Conservation (phyloP, 352 stramenopile species). For the Peronospora farinosa region DNA sequence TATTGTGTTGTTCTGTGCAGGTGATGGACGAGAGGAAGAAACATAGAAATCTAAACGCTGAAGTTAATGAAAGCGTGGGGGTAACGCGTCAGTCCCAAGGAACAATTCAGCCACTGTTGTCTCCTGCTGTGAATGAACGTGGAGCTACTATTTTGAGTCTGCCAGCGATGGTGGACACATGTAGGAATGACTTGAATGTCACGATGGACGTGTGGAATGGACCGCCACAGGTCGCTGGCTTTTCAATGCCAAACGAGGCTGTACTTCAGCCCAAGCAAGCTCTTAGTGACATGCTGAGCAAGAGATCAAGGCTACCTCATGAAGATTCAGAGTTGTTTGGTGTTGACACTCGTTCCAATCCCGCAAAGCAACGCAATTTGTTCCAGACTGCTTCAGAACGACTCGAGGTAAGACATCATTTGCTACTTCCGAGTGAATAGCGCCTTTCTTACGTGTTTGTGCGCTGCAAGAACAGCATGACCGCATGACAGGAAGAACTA, state of each 20-base stretch:
- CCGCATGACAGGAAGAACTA: conserved; percentile 33
- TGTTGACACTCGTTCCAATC: conserved; percentile 9
- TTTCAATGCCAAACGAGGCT: conserved; percentile 11
- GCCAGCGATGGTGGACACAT: conserved; percentile 1
- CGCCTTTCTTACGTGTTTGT: neutral
- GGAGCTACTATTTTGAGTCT: neutral
- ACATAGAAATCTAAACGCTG: conserved; percentile 4
- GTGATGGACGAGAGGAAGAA: conserved; percentile 11
- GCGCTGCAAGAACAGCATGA: conserved; percentile 26
- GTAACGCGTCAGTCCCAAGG: neutral
- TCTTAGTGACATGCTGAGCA: conserved; percentile 38
- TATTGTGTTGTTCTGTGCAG: conserved; percentile 6
- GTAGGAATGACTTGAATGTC: conserved; percentile 13
- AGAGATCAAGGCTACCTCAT: conserved; percentile 22
- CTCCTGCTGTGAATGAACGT: neutral
- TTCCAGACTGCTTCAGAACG: conserved; percentile 70
- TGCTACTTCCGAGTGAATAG: neutral
- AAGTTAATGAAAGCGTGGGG: neutral
- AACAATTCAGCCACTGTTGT: neutral
- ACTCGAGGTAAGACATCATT: conserved; percentile 36
- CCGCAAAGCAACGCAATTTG: conserved; percentile 32
- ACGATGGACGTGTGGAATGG: conserved; percentile 17
- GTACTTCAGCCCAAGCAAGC: conserved; percentile 9
- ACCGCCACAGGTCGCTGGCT: conserved; percentile 9
- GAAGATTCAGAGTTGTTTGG: conserved; percentile 24